Percentiles rank a stretch among this genome's conserved stretches.
Conservation (phyloP, 139 green algal species). For the Haematococcus lacustris region DNA sequence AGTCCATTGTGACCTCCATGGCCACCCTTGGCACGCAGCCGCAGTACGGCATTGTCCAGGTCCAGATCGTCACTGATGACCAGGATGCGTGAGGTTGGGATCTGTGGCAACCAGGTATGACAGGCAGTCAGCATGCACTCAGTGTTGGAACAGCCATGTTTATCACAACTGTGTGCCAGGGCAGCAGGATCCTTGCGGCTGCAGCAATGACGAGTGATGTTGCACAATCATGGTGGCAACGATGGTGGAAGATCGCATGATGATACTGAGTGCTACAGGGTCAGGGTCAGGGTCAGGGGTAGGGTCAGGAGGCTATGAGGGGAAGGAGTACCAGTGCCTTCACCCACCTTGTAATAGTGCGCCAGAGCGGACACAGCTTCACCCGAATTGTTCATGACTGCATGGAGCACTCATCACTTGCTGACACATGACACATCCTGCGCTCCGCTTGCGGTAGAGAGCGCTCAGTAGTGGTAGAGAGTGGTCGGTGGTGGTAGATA, state of each 20-base stretch:
- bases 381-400: conserved; percentile 89
- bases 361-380: conserved; percentile 64
- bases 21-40: conserved; percentile 65
- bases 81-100: conserved; percentile 35
- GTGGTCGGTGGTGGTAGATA: too few relatives aligned
- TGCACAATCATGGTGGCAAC: not conserved
- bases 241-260: not conserved
- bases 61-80: conserved; percentile 86
- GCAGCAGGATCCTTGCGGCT: conserved; percentile 5
- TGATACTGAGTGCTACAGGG: not conserved
- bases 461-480: too few relatives aligned
- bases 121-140: not conserved
- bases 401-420: too few relatives aligned
- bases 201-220: not conserved
- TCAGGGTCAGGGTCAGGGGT: not conserved
- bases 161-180: not conserved
- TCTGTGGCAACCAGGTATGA: not conserved
- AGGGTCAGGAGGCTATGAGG: not conserved
- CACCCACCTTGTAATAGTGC: conserved; percentile 49
- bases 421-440: too few relatives aligned
- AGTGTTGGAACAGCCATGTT: not conserved
- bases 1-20: conserved; percentile 95
- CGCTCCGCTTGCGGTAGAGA: too few relatives aligned
- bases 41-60: not conserved
- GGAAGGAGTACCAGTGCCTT: conserved; percentile 9